Evolutionary conservation across 805 yeast genomes (phyloP), one percentile per base, ranked within the genome.

Genomic region (Starmerella riodocensis): DNA sequence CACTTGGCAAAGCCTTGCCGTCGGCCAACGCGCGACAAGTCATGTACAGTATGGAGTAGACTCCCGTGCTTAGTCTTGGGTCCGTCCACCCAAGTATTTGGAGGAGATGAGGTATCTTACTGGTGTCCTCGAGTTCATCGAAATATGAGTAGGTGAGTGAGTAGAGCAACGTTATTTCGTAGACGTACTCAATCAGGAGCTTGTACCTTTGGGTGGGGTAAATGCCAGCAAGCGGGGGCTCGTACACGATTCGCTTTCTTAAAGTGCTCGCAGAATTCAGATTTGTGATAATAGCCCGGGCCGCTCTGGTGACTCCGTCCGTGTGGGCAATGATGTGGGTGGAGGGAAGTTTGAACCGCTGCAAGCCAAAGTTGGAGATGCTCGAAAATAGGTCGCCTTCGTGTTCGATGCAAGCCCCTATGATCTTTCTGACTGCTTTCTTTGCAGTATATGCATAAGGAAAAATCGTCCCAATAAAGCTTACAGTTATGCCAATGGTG

Each of bases 371-470:
- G 34, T 53, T 53, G 3, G 55, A 47, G 19, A 57, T 42, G 9
- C 45, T 50, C 6, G 62, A 46, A 19, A 54, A 56, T 1, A 58
- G 25, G 20, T 54, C 53, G 2, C 58, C 60, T 1, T 54, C 40
- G 14, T 43, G 50, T 23, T 46, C 52, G 3, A 55, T 24, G 28
- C 47, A 46, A 6, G 32, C 32, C 6, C 58, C 58, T 12, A 56
- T 42, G 9, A 49, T 46, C n/a, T 41, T 45, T 11, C 63, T 48
- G 2, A 59, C 52, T 1, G 54, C 54, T 14, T 41, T 37, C 42
- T 54, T 56, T 6, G 59, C 63, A 17, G 62, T 56, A 20, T 43
- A 36, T 0, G 63, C 54, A 18, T 45, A 36, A 1, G 64, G 63
- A 13, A 57, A 39, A 6, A 58, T 34, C 4, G 59, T 54, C 4